Base-by-base conservation (phyloP, 768 basidiomycete genomes). In the Sarcodon sp. region DNA sequence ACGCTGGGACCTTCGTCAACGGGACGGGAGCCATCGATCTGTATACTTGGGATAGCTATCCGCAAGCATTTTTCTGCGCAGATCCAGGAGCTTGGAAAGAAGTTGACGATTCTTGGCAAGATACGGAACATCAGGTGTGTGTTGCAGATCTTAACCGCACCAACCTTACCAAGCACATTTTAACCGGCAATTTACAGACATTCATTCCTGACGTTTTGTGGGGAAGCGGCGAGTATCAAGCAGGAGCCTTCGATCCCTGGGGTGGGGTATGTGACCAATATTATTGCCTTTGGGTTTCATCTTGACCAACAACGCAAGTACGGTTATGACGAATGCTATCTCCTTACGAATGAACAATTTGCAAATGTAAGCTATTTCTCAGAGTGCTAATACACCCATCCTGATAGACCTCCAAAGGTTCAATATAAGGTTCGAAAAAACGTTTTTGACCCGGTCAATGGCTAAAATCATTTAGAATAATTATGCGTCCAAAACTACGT, bases 161-260 rank as follows among this genome's bases (percentile, higher is more conserved):
- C 35, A 10, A 15, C 33, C 45, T 46, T 10, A 6, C n/a, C 1
- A 33, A 38, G n/a, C 34, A 32, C 7, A 1, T 9, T 35, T 43
- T 43, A 32, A n/a, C 18, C 35, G 27, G 44, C 6, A 5, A 44
- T 16, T 16, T 35, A 8, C 37, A 57, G 52, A 36, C 46, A 7
- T 51, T 56, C 34, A 47, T 47, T 45, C 56, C 56, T 2, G 56
- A 52, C 39, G 49, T 50, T 4, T 35, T 54, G 33, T 56, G 53
- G 50, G 56, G 44, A 7, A 38, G 51, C 13, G 56, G 50, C 16
- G 56, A 57, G 39, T 57, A 57, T 36, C 53, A 54, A 39, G 57
- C 52, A 12, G 59, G 59, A 4, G 46, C 59, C 1, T 53, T 60
- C 27, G 59, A 59, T 46, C 47, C 50, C 13, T 60, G 59, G 59